phyloP scores from a whole-genome alignment of 1,139 yeast species.

The Pichia sp. region DNA sequence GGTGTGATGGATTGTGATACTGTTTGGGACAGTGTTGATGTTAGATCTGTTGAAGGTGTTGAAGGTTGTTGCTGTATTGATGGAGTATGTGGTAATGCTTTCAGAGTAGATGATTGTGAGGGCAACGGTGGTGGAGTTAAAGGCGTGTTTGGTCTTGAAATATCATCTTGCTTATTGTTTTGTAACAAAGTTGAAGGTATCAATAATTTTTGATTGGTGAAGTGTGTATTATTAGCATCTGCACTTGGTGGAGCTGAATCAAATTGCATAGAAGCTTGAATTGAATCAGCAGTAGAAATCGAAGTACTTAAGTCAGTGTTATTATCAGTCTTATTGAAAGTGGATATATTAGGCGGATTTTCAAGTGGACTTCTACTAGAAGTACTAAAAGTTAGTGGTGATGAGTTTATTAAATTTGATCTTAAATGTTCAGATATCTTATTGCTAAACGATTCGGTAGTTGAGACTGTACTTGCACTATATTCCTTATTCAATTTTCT shows the following conservation, averaged over 20 bases:
- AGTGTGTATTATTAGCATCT: neutral
- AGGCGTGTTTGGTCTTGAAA: neutral
- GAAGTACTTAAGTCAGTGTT: neutral
- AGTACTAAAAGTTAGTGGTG: neutral
- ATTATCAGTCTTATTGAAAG: neutral
- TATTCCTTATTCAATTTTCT: slow-evolving; percentile 13
- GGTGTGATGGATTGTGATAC: neutral
- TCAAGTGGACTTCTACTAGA: neutral
- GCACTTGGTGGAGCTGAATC: neutral
- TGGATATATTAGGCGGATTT: neutral
- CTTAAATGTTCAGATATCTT: neutral
- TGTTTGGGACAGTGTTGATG: neutral
- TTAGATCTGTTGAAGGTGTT: slow-evolving; percentile 1
- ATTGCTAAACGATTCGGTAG: slow-evolving; percentile 1
- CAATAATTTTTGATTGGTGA: slow-evolving; percentile 1
- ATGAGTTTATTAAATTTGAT: neutral
- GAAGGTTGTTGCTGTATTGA: neutral
- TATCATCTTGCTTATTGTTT: neutral
- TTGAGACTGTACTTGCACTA: slow-evolving; percentile 4
- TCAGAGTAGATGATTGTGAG: neutral
- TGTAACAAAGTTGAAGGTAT: slow-evolving; percentile 4
- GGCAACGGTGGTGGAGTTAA: neutral
- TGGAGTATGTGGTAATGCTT: neutral
- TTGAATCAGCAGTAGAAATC: neutral
- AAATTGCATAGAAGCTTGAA: neutral